Conservation (phyloP, 2,329 filamentous ascomycete species). For the Aspergillus ustus region DNA sequence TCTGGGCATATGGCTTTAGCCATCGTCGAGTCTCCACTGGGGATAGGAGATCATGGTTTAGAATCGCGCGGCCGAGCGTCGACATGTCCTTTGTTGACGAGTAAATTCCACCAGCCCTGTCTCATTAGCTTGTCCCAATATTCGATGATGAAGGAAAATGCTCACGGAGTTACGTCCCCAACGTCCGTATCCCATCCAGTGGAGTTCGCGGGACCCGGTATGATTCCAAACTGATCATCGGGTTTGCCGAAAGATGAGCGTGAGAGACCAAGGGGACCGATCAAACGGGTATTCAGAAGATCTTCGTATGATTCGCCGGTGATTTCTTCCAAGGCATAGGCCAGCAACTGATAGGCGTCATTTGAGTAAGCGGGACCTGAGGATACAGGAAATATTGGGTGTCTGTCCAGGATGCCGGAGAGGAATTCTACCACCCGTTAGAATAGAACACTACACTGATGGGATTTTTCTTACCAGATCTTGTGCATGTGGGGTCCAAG, state of each 20-base stretch:
- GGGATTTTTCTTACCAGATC: not conserved
- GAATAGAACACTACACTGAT: not conserved
- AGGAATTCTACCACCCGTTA: slow-evolving; percentile 39
- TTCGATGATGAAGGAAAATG: not conserved
- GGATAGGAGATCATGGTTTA: slow-evolving; percentile 43
- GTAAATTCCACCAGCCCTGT: slow-evolving; percentile 50
- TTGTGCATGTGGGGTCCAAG: not conserved
- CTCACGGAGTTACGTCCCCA: slow-evolving; percentile 49
- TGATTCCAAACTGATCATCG: slow-evolving; percentile 31
- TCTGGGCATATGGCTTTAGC: slow-evolving; percentile 49
- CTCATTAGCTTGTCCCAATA: not conserved
- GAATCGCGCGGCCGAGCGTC: slow-evolving; percentile 50
- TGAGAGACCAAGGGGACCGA: slow-evolving; percentile 48
- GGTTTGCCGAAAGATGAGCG: slow-evolving; percentile 32
- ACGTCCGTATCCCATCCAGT: slow-evolving; percentile 42
- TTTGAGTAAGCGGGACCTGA: slow-evolving; percentile 43
- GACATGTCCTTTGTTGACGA: slow-evolving; percentile 50
- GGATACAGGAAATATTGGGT: slow-evolving; percentile 38
- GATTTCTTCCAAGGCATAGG: slow-evolving; percentile 46
- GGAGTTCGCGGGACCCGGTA: slow-evolving; percentile 39
- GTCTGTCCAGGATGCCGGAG: slow-evolving; percentile 35
- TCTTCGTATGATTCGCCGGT: slow-evolving; percentile 41
- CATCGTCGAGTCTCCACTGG: slow-evolving; percentile 47
- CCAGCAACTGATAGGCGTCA: slow-evolving; percentile 41
- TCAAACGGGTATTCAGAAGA: slow-evolving; percentile 41